Evolutionary conservation across 306 rosid genomes (phyloP), one percentile per base, ranked within the genome.

Genomic region (Quercus glauca): DNA sequence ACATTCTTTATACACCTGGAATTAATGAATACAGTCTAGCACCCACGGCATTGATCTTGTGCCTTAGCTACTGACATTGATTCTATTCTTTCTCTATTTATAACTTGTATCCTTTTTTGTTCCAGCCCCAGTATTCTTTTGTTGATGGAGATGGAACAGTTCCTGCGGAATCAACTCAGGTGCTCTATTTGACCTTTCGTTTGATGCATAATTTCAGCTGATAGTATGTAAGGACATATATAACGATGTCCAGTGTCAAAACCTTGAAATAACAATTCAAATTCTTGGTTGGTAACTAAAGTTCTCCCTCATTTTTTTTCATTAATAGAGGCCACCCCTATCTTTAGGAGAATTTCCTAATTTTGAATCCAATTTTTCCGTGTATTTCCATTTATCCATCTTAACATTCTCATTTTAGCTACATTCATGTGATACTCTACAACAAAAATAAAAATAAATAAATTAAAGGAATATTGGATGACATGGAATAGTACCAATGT

Each of bases 71-170:
- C 15, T 23, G 56, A 7, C 71, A 58, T 13, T 20, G 33, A 51
- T 14, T 53, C 43, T 29, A 25, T 61, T 59, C 43, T 79, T 20
- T 74, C 68, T 31, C 6, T 31, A 57, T 45, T 45, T 64, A 49
- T 73, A 67, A 71, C 58, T 83, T 75, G 53, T 37, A 65, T 59
- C 18, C 57, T 73, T 74, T 17, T 77, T 10, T 84, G 69, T 75
- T 85, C 55, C 94, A 94, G 97, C 97, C 98, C 26, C 82, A 74
- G 83, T 94, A 92, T 84, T 88, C 93, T 23, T 91, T 86, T 63
- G 97, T 94, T 31, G 89, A 91, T 55, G 98, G 97, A 78, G 98
- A 94, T 76, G 98, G 92, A 82, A 85, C 98, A 51, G 98, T 94
- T 90, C 97, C 97, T 49, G 67, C 92, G 65, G 98, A 94, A 86